These are phyloP conservation scores for Kwoniella dendrophila DNA, from an alignment of 768 basidiomycete species.

Conservation along the genomic window DNA sequence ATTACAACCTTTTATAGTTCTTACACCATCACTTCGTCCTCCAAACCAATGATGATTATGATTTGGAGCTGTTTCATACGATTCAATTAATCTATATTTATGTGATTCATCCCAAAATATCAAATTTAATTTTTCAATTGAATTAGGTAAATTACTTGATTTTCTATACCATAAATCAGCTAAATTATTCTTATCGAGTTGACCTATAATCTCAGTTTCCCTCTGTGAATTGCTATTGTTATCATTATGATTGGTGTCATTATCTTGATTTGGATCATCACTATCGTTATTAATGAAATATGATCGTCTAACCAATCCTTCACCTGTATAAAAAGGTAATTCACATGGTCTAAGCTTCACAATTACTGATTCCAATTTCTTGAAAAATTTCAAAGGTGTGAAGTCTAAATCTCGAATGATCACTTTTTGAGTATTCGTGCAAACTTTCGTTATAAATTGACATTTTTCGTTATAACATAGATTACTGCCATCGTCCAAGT, in stretches of 20 bases:
- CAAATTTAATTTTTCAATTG: not conserved
- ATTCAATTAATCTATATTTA: constrained; percentile 2
- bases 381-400: not conserved
- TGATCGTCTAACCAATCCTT: not conserved
- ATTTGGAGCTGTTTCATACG: constrained; percentile 1
- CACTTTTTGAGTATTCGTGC: not conserved
- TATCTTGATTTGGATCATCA: not conserved
- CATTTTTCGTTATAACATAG: constrained; percentile 11
- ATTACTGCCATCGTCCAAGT: not conserved
- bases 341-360: constrained; percentile 16
- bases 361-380: not conserved
- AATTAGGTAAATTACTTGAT: not conserved
- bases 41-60: not conserved
- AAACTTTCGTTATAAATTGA: constrained; percentile 17
- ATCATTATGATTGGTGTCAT: too few species aligned
- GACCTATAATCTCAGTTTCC: too few species aligned
- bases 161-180: not conserved
- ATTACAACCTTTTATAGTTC: constrained; percentile 11
- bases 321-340: constrained; percentile 9
- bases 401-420: constrained; percentile 10
- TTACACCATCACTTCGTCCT: not conserved
- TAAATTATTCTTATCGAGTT: not conserved
- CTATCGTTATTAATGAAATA: not conserved
- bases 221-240: too few species aligned
- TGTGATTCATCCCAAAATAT: constrained; percentile 20